Evolutionary conservation across 2,329 filamentous ascomycete genomes (phyloP).

Genomic region (Kalmusia sp.): DNA sequence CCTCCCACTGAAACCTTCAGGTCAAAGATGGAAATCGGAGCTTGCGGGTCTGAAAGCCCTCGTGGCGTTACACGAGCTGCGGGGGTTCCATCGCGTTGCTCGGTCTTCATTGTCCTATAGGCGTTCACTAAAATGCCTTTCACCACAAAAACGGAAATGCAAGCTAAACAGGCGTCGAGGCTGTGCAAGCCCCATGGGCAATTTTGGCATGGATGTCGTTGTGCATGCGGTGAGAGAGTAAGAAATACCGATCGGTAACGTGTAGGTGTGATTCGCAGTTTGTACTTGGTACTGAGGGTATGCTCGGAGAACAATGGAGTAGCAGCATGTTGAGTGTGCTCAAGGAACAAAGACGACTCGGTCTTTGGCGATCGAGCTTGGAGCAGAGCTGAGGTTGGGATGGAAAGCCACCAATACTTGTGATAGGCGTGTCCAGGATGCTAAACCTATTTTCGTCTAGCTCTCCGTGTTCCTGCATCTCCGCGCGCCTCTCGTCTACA

Average conservation of each 20-base stretch:
- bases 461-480: not conserved
- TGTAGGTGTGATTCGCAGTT: not conserved
- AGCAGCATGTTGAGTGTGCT: not conserved
- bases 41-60: not conserved
- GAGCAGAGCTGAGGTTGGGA: not conserved
- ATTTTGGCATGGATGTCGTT: too few species aligned
- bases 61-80: constrained; percentile 3
- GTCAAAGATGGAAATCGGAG: not conserved
- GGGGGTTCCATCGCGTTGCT: constrained; percentile 1
- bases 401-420: not conserved
- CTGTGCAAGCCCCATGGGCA: constrained; percentile 1
- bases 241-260: too few species aligned
- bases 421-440: not conserved
- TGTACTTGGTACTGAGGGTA: too few species aligned
- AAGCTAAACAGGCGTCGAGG: not conserved
- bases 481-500: not conserved
- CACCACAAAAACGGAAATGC: not conserved
- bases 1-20: not conserved
- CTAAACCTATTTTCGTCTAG: not conserved
- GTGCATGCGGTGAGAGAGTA: too few species aligned
- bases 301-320: too few species aligned
- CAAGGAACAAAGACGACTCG: not conserved
- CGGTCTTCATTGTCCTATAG: not conserved
- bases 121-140: not conserved
- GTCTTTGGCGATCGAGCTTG: not conserved